Base-by-base conservation (phyloP, 2,329 filamentous ascomycete species). In the Pseudocercospora vitis region DNA sequence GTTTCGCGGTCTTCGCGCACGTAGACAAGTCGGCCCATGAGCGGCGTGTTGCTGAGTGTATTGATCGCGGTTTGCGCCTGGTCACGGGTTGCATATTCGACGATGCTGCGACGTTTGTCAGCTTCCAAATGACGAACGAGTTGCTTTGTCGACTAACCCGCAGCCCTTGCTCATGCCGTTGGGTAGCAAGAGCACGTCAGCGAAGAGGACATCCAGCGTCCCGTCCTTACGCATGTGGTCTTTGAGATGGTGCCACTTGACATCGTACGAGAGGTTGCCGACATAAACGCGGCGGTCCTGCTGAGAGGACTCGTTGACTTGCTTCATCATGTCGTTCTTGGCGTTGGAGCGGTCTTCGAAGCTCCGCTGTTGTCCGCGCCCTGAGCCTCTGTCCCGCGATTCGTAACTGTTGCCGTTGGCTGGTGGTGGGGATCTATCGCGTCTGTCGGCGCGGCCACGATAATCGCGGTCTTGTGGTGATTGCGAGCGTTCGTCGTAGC, bases 111-210 rank as follows among this genome's bases (percentile, higher is more conserved):
- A 29, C 26, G 33, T 53, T 32, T 40, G 57, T 39, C 61, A 42
- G 21, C 11, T n/a, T n/a, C n/a, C n/a, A n/a, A n/a, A n/a, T n/a
- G n/a, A n/a, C n/a, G n/a, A n/a, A n/a, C n/a, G n/a, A n/a, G n/a
- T n/a, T n/a, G 21, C 2, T 16, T 42, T 26, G 19, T 48, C 37
- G 50, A 84, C 91, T 86, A 86, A 96, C 91, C 94, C 94, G 92
- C 92, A 99, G 91, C 94, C 92, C 92, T 99, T 99, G 89, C 92
- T 97, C 94, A 99, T 99, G 91, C 94, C 94, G 84, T 99, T 99
- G 72, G 94, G 94, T 87, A 99, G 91, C 77, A 96, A 83, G 78
- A 99, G 86, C 73, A 99, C 94, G 83, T 99, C 94, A 81, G 94
- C 94, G 80, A 96, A 99, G 80, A 97, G 85, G 75, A 99, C 94